Evolutionary conservation across 768 basidiomycete genomes (phyloP).

Genomic region (Lactarius tabidus): DNA sequence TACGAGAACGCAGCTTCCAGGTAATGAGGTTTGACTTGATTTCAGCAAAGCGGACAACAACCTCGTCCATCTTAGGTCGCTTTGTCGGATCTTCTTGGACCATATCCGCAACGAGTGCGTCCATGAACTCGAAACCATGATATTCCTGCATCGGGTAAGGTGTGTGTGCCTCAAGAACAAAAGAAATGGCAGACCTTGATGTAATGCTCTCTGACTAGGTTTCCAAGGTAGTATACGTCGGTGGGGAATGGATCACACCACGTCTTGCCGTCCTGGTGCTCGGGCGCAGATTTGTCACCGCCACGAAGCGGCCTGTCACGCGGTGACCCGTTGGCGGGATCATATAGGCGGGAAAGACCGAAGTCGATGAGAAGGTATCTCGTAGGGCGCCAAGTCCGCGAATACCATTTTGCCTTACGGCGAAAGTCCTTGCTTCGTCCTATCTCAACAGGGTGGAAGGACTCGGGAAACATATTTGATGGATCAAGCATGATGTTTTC

Average conservation of each 20-base stretch:
- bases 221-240: constrained; percentile 31
- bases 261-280: constrained; percentile 16
- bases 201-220: constrained; percentile 22
- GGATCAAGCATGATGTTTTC: constrained; percentile 21
- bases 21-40: constrained; percentile 1
- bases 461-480: constrained; percentile 15
- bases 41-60: not conserved
- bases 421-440: constrained; percentile 6
- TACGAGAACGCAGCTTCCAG: constrained; percentile 15
- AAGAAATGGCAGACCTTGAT: constrained; percentile 16
- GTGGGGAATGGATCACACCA: constrained; percentile 27
- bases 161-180: too few species aligned
- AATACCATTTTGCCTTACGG: constrained; percentile 8
- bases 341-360: constrained; percentile 29
- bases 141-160: not conserved
- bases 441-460: constrained; percentile 13
- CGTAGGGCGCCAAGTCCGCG: constrained; percentile 29
- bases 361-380: constrained; percentile 32
- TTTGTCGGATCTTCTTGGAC: constrained; percentile 33
- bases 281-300: constrained; percentile 29
- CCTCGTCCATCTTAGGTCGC: constrained; percentile 30
- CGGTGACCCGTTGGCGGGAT: not conserved
- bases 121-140: constrained; percentile 12
- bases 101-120: constrained; percentile 33
- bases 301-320: constrained; percentile 24